Base-by-base conservation (phyloP, 2,329 filamentous ascomycete species). In the Seiridium unicorne region DNA sequence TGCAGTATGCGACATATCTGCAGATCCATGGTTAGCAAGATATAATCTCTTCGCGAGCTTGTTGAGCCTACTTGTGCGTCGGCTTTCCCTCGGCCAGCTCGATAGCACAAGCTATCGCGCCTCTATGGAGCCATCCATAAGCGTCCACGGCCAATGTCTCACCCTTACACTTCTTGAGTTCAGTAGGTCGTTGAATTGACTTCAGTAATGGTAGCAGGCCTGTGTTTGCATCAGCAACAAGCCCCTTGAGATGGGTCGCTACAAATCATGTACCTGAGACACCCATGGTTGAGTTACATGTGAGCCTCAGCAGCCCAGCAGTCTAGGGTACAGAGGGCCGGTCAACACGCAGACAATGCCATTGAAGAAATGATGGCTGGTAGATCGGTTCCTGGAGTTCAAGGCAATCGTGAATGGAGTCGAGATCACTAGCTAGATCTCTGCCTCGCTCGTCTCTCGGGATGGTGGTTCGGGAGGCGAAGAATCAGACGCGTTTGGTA, bases 61-160 rank as follows among this genome's bases (percentile, higher is more conserved):
- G 9, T 55, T 44, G 34, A 13, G 76, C 85, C 72, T 81, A 96
- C 91, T 92, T 96, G 58, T 86, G 89, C 0, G 93, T 98, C 11
- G 92, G 93, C 73, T 92, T 95, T 69, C 87, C 92, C 69, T 94
- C 84, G 42, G 93, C 95, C 63, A 99, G 84, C 69, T 98, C 95
- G 69, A 95, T 87, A 64, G 94, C 92, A 79, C 94, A 98, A 55
- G 91, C 86, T 65, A 96, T 89, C 51, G 93, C 93, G 58, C 93
- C 96, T 66, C 95, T 89, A 76, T 99, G 95, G 59, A 99, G 87
- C 95, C 96, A 99, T 73, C 94, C 95, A 82, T 99, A 99, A 60
- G 91, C 94, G 75, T 99, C 95, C 42, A 99, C 89, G n/a, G 91
- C 96, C 51, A 99, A 84, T 1, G 90, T 96, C 76, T 96, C 89